These are phyloP conservation scores for Hebeloma cylindrosporum DNA, from an alignment of 768 basidiomycete genomes.

Conservation along the genomic window DNA sequence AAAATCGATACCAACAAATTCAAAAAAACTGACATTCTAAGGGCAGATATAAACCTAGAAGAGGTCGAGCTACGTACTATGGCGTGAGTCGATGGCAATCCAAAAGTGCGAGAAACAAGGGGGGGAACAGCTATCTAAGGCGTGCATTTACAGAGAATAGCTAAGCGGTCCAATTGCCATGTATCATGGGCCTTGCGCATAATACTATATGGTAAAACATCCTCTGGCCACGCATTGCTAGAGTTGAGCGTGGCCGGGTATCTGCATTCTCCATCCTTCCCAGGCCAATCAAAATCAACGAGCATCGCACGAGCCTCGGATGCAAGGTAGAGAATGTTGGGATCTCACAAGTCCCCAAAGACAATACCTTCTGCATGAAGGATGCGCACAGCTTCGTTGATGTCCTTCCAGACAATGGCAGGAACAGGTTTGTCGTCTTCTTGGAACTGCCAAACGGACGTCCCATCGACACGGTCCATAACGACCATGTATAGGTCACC, in stretches of 20 bases:
- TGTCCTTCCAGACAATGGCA: constrained; percentile 9
- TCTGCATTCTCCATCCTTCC: constrained; percentile 17
- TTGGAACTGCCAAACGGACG: constrained; percentile 16
- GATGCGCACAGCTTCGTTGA: constrained; percentile 13
- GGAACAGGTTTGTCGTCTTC: constrained; percentile 25
- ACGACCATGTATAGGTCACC: constrained; percentile 20
- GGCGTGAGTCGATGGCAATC: too few species aligned
- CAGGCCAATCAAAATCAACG: constrained; percentile 31
- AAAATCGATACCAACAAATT: too few species aligned
- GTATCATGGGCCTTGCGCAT: constrained; percentile 23
- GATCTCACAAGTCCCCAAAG: constrained; percentile 30
- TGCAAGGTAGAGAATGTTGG: constrained; percentile 24
- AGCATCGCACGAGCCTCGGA: constrained; percentile 16
- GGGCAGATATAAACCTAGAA: too few species aligned
- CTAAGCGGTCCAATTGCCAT: constrained; percentile 20
- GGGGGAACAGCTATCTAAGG: neutral
- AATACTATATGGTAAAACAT: constrained; percentile 17
- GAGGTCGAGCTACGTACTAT: too few species aligned
- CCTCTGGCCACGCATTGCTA: constrained; percentile 13
- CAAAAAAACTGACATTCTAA: too few species aligned
- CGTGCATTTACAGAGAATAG: neutral
- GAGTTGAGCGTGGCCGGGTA: constrained; percentile 23
- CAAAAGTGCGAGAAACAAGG: too few species aligned
- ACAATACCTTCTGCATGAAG: constrained; percentile 23
- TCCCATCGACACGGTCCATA: constrained; percentile 20